A percentile compares a stretch with the other conserved stretches of the same genome.
Evolutionary conservation across 441 rosid genomes (phyloP).

Genomic region (Codiaeum variegatum): DNA sequence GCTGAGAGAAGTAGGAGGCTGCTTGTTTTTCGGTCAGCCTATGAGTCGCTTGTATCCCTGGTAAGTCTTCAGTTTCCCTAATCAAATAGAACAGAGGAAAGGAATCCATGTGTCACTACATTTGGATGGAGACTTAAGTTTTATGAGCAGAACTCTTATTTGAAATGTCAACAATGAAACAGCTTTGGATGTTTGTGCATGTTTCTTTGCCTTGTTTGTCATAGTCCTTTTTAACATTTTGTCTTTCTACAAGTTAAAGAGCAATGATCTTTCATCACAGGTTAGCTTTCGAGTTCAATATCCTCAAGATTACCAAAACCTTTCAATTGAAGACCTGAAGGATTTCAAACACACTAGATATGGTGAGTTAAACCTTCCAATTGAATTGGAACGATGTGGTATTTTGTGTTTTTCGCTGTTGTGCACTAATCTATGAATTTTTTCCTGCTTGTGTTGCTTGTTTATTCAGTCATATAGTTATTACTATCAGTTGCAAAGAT

Average conservation of each 20-base stretch:
- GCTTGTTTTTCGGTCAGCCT: conserved; percentile 68
- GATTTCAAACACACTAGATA: conserved; percentile 98
- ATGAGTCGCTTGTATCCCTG: conserved; percentile 85
- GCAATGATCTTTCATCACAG: conserved; percentile 42
- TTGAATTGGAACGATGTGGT: not conserved
- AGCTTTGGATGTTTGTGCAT: conserved; percentile 6
- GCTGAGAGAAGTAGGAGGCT: conserved; percentile 86
- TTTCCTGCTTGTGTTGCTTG: not conserved
- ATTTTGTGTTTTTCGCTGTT: not conserved
- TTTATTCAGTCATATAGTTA: not conserved
- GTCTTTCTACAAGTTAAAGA: conserved; percentile 9
- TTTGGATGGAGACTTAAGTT: not conserved
- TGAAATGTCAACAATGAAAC: conserved; percentile 11
- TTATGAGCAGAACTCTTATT: not conserved
- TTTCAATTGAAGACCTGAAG: conserved; percentile 92
- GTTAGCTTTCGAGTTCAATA: conserved; percentile 95
- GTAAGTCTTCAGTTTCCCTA: conserved; percentile 40
- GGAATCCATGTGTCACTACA: not conserved
- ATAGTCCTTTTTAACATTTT: not conserved
- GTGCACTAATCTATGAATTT: not conserved
- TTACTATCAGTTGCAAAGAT: not conserved
- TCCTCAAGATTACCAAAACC: conserved; percentile 81
- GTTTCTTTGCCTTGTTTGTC: not conserved
- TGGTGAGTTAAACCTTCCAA: conserved; percentile 46
- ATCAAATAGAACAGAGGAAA: not conserved